Conservation (phyloP, 768 basidiomycete genomes). For the Suillus variegatus region DNA sequence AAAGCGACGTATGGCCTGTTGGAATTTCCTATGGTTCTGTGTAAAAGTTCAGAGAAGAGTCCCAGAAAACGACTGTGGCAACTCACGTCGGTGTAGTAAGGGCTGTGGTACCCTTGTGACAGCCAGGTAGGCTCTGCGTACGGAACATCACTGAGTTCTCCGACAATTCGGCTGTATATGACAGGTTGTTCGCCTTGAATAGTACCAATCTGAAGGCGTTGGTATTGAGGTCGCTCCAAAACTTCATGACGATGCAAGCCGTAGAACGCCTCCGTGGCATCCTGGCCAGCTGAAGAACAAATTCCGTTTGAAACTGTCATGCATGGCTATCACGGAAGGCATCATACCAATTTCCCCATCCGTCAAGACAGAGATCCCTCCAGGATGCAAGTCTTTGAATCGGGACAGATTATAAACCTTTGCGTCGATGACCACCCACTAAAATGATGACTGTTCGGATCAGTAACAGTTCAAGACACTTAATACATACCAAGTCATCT, state of each 20-base stretch:
- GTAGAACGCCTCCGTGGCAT: constrained; percentile 87
- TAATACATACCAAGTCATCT: constrained; percentile 65
- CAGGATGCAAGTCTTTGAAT: constrained; percentile 83
- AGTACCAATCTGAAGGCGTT: constrained; percentile 72
- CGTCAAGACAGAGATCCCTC: constrained; percentile 77
- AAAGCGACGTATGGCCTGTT: constrained; percentile 56
- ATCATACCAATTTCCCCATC: constrained; percentile 71
- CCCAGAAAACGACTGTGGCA: background rate
- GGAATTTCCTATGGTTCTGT: constrained; percentile 50
- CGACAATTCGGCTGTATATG: constrained; percentile 50
- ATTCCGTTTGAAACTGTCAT: background rate
- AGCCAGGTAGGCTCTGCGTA: constrained; percentile 92
- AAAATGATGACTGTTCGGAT: background rate
- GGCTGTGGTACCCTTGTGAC: constrained; percentile 61
- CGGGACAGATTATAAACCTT: constrained; percentile 83
- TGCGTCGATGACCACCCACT: constrained; percentile 86
- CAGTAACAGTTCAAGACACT: background rate
- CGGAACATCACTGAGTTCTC: constrained; percentile 72
- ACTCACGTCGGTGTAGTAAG: constrained; percentile 69
- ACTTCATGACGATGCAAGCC: constrained; percentile 88
- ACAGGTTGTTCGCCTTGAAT: constrained; percentile 62
- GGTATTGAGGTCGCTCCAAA: constrained; percentile 71
- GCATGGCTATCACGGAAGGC: constrained; percentile 1
- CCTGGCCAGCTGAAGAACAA: constrained; percentile 64
- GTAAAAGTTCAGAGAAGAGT: constrained; percentile 11